These are phyloP conservation scores for Dothistroma septosporum DNA, from an alignment of 2,329 filamentous ascomycete species.

Conservation along the genomic window DNA sequence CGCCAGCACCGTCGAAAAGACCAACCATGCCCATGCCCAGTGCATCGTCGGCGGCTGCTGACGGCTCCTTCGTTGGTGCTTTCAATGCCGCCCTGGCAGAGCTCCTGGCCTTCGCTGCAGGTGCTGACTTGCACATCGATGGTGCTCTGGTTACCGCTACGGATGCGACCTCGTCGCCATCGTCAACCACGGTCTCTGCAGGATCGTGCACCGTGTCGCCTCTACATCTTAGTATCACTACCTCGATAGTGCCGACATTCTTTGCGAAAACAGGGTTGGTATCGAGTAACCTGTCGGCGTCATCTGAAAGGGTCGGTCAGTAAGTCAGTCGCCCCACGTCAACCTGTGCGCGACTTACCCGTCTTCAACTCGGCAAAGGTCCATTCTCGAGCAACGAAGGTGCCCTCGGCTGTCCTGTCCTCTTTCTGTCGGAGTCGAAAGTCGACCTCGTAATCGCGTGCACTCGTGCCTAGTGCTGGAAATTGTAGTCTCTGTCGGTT, in stretches of 20 bases:
- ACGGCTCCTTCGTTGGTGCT: conserved; percentile 10
- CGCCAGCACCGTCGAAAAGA: conserved; percentile 35
- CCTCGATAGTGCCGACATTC: conserved; percentile 47
- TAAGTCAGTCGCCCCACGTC: not conserved
- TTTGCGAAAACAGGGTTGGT: conserved; percentile 34
- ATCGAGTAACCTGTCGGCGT: conserved; percentile 37
- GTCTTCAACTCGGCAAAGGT: conserved; percentile 49
- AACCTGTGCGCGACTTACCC: conserved; percentile 35
- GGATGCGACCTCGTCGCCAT: not conserved
- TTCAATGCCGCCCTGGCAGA: conserved; percentile 9
- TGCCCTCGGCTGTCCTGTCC: conserved; percentile 43
- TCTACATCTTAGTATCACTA: conserved; percentile 45
- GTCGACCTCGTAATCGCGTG: conserved; percentile 41
- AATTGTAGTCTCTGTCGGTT: conserved; percentile 44
- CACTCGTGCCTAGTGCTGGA: conserved; percentile 27
- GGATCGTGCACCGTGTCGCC: not conserved
- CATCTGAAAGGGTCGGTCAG: conserved; percentile 31
- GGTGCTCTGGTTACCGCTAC: conserved; percentile 10
- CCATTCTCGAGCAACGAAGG: conserved; percentile 52
- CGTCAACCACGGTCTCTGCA: conserved; percentile 6
- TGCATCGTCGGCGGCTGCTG: conserved; percentile 9
- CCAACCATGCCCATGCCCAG: conserved; percentile 28
- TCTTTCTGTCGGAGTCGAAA: conserved; percentile 54
- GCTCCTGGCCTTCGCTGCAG: conserved; percentile 9
- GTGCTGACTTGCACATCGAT: conserved; percentile 7